These are phyloP conservation scores for Scheffersomyces ergatensis DNA, from an alignment of 805 yeast genomes.

Conservation along the genomic window DNA sequence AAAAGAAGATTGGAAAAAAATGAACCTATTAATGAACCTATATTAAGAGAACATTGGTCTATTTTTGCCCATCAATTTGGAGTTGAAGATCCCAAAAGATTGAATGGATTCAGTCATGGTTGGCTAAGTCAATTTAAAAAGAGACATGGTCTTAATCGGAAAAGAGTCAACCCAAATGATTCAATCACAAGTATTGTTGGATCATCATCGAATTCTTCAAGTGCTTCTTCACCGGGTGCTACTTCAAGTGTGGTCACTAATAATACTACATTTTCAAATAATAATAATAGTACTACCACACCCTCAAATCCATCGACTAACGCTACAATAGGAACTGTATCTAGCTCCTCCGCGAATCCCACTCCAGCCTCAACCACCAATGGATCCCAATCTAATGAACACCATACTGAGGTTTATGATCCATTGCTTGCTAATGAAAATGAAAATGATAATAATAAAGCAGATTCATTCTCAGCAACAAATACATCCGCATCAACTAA, in stretches of 20 bases:
- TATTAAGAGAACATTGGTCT: constrained; percentile 56
- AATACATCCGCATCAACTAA: background rate
- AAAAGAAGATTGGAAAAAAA: constrained; percentile 40
- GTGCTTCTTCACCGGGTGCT: background rate
- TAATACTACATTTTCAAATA: too few relatives aligned
- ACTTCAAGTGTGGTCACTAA: too few relatives aligned
- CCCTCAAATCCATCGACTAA: background rate
- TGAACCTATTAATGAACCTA: constrained; percentile 53
- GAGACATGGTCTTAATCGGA: constrained; percentile 47
- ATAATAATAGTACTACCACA: background rate
- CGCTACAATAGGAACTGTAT: background rate
- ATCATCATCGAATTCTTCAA: background rate
- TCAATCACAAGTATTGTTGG: background rate
- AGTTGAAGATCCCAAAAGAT: constrained; percentile 58
- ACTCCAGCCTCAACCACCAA: background rate
- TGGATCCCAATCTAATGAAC: background rate
- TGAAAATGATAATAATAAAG: constrained; percentile 6
- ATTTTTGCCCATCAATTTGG: constrained; percentile 54
- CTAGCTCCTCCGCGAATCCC: background rate
- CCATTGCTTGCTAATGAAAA: constrained; percentile 1
- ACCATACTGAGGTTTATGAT: background rate
- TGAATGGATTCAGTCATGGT: constrained; percentile 57
- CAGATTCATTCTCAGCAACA: constrained; percentile 1
- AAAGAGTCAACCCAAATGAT: constrained; percentile 9
- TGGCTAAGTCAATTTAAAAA: constrained; percentile 63